Evolutionary conservation across 1,284 basidiomycete genomes (phyloP).

Genomic region (Moesziomyces parantarcticus): DNA sequence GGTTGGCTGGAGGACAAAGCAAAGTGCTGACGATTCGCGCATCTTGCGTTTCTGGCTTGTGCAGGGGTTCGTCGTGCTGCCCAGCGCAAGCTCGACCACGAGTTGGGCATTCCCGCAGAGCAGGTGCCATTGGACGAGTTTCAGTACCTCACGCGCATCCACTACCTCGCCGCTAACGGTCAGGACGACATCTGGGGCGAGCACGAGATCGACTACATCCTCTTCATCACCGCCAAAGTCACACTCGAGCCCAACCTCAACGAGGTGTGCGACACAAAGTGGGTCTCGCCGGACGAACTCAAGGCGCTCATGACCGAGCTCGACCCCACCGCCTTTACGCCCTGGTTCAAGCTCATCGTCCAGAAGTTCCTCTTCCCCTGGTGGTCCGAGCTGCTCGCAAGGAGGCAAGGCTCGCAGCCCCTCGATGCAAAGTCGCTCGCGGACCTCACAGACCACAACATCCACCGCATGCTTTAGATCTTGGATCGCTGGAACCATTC

Average conservation of each 20-base stretch:
- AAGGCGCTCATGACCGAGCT: slow-evolving; percentile 87
- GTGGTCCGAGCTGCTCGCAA: slow-evolving; percentile 89
- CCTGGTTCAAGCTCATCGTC: slow-evolving; percentile 99
- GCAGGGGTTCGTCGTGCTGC: slow-evolving; percentile 83
- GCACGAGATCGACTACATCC: slow-evolving; percentile 99
- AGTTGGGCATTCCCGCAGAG: slow-evolving; percentile 85
- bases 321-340: slow-evolving; percentile 83
- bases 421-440: slow-evolving; percentile 58
- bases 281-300: slow-evolving; percentile 89
- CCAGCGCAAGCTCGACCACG: slow-evolving; percentile 93
- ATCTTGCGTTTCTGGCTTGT: not conserved
- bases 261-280: slow-evolving; percentile 90
- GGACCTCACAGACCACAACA: slow-evolving; percentile 57
- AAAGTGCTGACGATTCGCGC: not conserved
- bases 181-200: slow-evolving; percentile 90
- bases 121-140: slow-evolving; percentile 84
- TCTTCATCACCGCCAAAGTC: slow-evolving; percentile 91
- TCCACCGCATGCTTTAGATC: slow-evolving; percentile 63
- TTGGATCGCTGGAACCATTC: not conserved
- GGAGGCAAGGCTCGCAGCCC: slow-evolving; percentile 61
- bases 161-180: slow-evolving; percentile 90
- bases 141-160: slow-evolving; percentile 94
- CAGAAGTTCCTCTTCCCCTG: slow-evolving; percentile 96
- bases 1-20: not conserved
- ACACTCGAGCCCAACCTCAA: slow-evolving; percentile 85